These are phyloP conservation scores for Venturia effusa DNA, from an alignment of 2,329 filamentous ascomycete species.

Conservation along the genomic window DNA sequence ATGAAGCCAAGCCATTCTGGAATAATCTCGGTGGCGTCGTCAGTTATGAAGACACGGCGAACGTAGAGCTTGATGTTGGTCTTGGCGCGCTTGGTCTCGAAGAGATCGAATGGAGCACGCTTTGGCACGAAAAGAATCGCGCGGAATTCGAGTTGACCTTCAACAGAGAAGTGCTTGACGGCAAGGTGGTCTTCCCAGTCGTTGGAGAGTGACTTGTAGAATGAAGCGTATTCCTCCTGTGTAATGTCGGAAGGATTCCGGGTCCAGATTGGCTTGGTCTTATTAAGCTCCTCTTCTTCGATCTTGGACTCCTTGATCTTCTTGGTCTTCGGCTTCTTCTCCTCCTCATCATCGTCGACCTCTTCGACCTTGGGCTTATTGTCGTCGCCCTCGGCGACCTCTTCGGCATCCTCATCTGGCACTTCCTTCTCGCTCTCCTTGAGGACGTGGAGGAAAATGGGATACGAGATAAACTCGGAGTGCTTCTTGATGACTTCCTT, in stretches of 20 bases:
- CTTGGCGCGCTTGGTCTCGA: constrained; percentile 99
- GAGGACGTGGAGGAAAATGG: constrained; percentile 98
- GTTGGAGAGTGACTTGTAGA: constrained; percentile 99
- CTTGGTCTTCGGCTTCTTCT: constrained; percentile 98
- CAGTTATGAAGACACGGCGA: constrained; percentile 99
- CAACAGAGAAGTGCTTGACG: constrained; percentile 99
- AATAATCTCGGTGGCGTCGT: constrained; percentile 97
- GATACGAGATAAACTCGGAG: constrained; percentile 99
- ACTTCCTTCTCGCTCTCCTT: constrained; percentile 99
- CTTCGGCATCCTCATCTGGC: constrained; percentile 85
- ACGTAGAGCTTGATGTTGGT: constrained; percentile 99
- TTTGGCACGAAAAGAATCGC: constrained; percentile 99
- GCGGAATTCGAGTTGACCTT: constrained; percentile 99
- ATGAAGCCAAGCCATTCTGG: constrained; percentile 99
- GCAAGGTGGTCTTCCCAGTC: constrained; percentile 99
- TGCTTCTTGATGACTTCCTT: constrained; percentile 99
- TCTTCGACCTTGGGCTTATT: constrained; percentile 96
- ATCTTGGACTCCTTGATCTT: constrained; percentile 98
- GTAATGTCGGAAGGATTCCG: constrained; percentile 93
- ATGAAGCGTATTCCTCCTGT: constrained; percentile 92
- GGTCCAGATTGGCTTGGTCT: constrained; percentile 99
- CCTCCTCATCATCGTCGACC: constrained; percentile 72
- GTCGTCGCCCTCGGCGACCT: constrained; percentile 51
- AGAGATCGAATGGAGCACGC: constrained; percentile 98
- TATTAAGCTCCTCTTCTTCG: constrained; percentile 99